Conservation (phyloP, 2,329 filamentous ascomycete species). For the Stemphylium vesicarium region DNA sequence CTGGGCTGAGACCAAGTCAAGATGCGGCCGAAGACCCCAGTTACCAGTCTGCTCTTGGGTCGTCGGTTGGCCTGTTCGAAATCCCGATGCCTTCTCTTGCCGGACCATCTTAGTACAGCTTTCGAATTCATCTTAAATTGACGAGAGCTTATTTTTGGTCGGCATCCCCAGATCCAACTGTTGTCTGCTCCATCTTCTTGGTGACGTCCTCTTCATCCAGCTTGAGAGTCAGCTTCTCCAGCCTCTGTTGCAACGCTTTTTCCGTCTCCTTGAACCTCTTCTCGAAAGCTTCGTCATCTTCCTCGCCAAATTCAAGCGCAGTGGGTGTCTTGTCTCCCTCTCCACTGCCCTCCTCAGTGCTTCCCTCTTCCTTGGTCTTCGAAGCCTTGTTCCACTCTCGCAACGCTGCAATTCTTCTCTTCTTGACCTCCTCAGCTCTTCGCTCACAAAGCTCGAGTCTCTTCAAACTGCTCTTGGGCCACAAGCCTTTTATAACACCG, state of each 20-base stretch:
- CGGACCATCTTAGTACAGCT: no score
- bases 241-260: slow-evolving; percentile 33
- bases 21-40: no score
- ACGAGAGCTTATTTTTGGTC: background rate
- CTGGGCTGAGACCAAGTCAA: no score
- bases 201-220: slow-evolving; percentile 21
- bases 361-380: background rate
- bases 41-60: no score
- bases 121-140: no score
- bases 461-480: slow-evolving; percentile 39
- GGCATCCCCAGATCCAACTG: background rate
- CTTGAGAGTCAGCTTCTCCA: slow-evolving; percentile 40
- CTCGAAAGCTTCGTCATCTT: slow-evolving; percentile 42
- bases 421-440: slow-evolving; percentile 11
- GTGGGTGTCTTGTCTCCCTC: slow-evolving; percentile 42
- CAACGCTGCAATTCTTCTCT: background rate
- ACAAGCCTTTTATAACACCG: slow-evolving; percentile 19
- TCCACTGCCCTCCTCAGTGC: slow-evolving; percentile 9
- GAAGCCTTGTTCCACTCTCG: background rate
- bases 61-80: no score
- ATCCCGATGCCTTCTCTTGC: no score
- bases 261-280: slow-evolving; percentile 35
- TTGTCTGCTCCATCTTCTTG: background rate
- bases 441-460: slow-evolving; percentile 26
- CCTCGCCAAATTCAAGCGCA: slow-evolving; percentile 22